A percentile compares a stretch with the other conserved stretches of the same genome.
Evolutionary conservation across 768 basidiomycete genomes (phyloP).

Genomic region (Kwoniella mangroviensis): DNA sequence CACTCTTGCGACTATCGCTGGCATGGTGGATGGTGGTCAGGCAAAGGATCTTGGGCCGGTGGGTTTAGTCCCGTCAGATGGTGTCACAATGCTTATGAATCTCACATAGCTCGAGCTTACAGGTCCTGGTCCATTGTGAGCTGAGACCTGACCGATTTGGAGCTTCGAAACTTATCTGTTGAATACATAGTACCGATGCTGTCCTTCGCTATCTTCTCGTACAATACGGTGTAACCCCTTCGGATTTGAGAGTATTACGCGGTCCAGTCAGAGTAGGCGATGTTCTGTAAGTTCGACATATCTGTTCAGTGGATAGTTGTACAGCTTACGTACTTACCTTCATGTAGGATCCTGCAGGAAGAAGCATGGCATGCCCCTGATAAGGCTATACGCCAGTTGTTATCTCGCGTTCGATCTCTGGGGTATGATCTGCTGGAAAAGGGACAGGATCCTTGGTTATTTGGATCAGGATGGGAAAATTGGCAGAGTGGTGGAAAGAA

Average conservation of each 20-base stretch:
- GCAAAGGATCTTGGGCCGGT: slow-evolving; percentile 22
- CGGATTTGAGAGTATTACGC: slow-evolving; percentile 15
- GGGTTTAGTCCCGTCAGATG: not conserved
- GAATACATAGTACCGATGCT: slow-evolving; percentile 28
- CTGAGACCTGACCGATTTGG: too few relatives aligned
- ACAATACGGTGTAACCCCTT: slow-evolving; percentile 31
- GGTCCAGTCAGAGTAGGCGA: slow-evolving; percentile 32
- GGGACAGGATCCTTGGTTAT: slow-evolving; percentile 25
- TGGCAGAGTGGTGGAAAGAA: slow-evolving; percentile 31
- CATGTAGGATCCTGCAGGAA: slow-evolving; percentile 26
- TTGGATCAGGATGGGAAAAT: slow-evolving; percentile 18
- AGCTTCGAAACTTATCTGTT: too few relatives aligned
- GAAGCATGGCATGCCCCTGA: slow-evolving; percentile 30
- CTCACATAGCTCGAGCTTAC: slow-evolving; percentile 29
- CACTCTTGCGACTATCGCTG: slow-evolving; percentile 27
- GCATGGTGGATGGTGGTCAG: slow-evolving; percentile 12
- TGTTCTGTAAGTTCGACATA: slow-evolving; percentile 24
- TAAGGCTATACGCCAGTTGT: slow-evolving; percentile 12
- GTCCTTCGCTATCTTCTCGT: slow-evolving; percentile 35
- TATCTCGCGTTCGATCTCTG: slow-evolving; percentile 12
- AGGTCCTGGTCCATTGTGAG: slow-evolving; percentile 37
- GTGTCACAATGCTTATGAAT: not conserved
- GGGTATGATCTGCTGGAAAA: not conserved
- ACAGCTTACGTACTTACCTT: not conserved
- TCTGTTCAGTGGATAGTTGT: too few relatives aligned